A percentile compares a stretch with the other conserved stretches of the same genome.
Evolutionary conservation across 495 filamentous ascomycete genomes (phyloP).

Genomic region (Tuber borchii): DNA sequence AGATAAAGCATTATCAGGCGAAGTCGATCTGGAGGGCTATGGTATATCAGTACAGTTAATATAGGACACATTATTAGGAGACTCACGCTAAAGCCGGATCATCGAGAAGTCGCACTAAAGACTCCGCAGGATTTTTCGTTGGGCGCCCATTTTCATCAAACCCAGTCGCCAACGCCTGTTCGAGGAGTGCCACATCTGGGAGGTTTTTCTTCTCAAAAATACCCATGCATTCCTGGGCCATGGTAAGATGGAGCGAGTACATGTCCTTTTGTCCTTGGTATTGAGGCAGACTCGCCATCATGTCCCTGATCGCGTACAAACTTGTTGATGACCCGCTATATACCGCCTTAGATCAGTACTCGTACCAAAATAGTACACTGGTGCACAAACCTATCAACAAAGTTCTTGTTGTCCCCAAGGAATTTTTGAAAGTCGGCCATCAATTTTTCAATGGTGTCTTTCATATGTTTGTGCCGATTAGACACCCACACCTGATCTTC

Average conservation of each 20-base stretch:
- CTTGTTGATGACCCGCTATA: slow-evolving; percentile 59
- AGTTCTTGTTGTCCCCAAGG: slow-evolving; percentile 86
- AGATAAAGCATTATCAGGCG: slow-evolving; percentile 79
- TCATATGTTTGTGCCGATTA: slow-evolving; percentile 93
- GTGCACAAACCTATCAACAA: slow-evolving; percentile 58
- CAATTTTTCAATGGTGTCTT: slow-evolving; percentile 88
- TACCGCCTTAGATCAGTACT: slow-evolving; percentile 13
- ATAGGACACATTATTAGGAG: not conserved
- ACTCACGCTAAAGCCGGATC: slow-evolving; percentile 48
- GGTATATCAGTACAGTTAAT: slow-evolving; percentile 44
- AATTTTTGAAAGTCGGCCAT: slow-evolving; percentile 90
- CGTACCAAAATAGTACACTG: not conserved
- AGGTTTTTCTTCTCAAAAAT: slow-evolving; percentile 78
- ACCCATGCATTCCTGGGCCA: slow-evolving; percentile 98
- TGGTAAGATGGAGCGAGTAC: slow-evolving; percentile 88
- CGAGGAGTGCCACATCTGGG: slow-evolving; percentile 74
- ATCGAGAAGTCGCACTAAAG: slow-evolving; percentile 79
- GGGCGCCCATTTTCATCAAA: slow-evolving; percentile 88
- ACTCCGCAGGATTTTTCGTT: slow-evolving; percentile 77
- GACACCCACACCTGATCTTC: slow-evolving; percentile 89
- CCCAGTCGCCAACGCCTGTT: slow-evolving; percentile 81
- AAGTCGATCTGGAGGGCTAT: slow-evolving; percentile 61
- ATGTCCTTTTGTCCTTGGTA: slow-evolving; percentile 92
- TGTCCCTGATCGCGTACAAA: slow-evolving; percentile 89
- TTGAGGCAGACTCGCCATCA: slow-evolving; percentile 89